Conservation (phyloP, 306 rosid genomes). For the Cucurbita maxima region DNA sequence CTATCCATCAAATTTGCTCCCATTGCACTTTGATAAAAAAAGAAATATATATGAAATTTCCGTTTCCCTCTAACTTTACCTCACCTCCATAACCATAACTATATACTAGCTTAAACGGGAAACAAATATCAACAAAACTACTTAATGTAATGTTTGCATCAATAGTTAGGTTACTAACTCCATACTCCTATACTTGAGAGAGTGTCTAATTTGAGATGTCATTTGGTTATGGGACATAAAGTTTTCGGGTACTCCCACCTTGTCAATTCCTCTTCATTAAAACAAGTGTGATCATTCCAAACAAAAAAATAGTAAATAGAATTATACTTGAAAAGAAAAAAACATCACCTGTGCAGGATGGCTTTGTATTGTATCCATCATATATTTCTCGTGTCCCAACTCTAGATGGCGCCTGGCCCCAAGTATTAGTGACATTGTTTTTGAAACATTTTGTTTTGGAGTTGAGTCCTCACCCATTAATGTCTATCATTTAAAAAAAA, state of each 20-base stretch:
- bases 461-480: constrained; percentile 54
- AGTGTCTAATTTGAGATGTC: background rate
- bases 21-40: no score
- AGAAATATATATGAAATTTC: no score
- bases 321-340: background rate
- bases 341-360: constrained; percentile 82
- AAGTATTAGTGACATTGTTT: constrained; percentile 57
- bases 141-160: no score
- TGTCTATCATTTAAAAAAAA: constrained; percentile 34
- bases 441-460: constrained; percentile 34
- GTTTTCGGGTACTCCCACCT: background rate
- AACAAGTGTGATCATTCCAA: background rate
- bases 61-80: no score
- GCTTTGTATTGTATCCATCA: constrained; percentile 92
- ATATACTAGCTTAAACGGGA: no score
- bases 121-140: no score
- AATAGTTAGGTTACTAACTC: background rate
- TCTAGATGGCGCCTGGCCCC: constrained; percentile 97
- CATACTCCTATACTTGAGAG: background rate
- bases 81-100: no score
- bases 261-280: background rate
- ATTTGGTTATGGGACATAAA: background rate
- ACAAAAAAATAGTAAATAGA: constrained; percentile 6
- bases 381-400: constrained; percentile 83
- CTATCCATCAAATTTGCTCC: no score